These are phyloP conservation scores for Suillus americanus DNA, from an alignment of 768 basidiomycete species.

Conservation along the genomic window DNA sequence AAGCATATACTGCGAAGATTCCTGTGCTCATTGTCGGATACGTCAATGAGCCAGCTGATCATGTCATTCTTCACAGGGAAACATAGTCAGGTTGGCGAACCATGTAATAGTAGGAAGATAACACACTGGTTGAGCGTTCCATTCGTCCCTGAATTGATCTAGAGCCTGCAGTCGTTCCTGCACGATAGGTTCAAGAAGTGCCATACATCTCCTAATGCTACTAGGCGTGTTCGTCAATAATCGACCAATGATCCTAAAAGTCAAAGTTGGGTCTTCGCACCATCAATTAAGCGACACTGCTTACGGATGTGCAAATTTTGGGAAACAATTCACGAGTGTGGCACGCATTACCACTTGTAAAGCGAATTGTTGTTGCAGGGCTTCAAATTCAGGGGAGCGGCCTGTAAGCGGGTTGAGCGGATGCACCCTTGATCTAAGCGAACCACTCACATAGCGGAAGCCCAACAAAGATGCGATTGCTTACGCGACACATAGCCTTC, in stretches of 20 bases:
- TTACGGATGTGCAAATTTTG: slow-evolving; percentile 34
- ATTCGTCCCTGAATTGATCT: slow-evolving; percentile 28
- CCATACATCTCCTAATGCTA: slow-evolving; percentile 30
- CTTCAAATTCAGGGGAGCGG: slow-evolving; percentile 36
- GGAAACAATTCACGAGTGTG: slow-evolving; percentile 34
- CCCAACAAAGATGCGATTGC: slow-evolving; percentile 43
- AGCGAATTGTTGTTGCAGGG: slow-evolving; percentile 35
- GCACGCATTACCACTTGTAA: slow-evolving; percentile 32
- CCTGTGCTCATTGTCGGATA: slow-evolving; percentile 24
- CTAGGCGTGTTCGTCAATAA: slow-evolving; percentile 33
- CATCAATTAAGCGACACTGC: slow-evolving; percentile 12
- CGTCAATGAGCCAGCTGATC: slow-evolving; percentile 42
- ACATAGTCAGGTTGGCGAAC: slow-evolving; percentile 6
- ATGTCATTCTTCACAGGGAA: slow-evolving; percentile 33
- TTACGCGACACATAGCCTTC: slow-evolving; percentile 35
- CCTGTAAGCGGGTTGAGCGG: slow-evolving; percentile 23
- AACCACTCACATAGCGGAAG: slow-evolving; percentile 33
- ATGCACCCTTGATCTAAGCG: not conserved
- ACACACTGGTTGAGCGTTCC: slow-evolving; percentile 34
- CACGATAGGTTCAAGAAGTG: slow-evolving; percentile 30
- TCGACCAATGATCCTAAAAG: slow-evolving; percentile 31
- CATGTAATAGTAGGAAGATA: slow-evolving; percentile 3
- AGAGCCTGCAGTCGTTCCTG: slow-evolving; percentile 30
- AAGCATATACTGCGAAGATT: slow-evolving; percentile 30
- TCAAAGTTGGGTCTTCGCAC: slow-evolving; percentile 15